Evolutionary conservation across 2,329 filamentous ascomycete genomes (phyloP).

Genomic region (Geosmithia putterillii): DNA sequence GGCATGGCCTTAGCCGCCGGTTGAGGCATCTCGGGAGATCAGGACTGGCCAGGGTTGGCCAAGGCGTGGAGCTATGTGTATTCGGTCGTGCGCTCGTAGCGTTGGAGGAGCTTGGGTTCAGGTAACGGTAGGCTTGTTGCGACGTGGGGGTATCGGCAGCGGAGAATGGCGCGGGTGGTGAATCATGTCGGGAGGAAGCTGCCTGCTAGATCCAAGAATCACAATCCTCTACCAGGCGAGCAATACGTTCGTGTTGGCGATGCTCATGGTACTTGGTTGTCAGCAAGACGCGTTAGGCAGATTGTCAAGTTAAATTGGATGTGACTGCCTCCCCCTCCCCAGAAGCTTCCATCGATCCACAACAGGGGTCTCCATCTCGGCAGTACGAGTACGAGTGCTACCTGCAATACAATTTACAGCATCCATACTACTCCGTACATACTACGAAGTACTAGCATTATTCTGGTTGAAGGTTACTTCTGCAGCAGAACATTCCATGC

Average conservation of each 20-base stretch:
- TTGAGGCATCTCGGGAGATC: neutral
- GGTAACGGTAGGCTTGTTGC: neutral
- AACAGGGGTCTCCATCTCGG: neutral
- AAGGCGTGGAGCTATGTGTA: neutral
- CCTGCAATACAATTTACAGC: no score
- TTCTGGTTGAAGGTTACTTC: no score
- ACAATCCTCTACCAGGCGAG: neutral
- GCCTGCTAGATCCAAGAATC: neutral
- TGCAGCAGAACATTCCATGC: no score
- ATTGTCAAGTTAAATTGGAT: neutral
- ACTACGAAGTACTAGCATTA: no score
- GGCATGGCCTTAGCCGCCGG: conserved; percentile 16
- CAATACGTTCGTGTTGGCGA: neutral
- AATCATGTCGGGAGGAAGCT: neutral
- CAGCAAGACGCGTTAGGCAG: neutral
- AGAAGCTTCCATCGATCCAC: neutral
- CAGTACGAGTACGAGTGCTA: neutral
- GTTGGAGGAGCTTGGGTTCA: neutral
- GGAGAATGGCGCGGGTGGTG: neutral
- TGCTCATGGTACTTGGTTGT: neutral
- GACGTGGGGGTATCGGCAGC: neutral
- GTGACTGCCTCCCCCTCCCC: conserved; percentile 1
- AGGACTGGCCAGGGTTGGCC: neutral
- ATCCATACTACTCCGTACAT: no score
- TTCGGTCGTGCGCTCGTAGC: neutral